Base-by-base conservation (phyloP, 768 basidiomycete genomes). In the Gloeostereum incarnatum region DNA sequence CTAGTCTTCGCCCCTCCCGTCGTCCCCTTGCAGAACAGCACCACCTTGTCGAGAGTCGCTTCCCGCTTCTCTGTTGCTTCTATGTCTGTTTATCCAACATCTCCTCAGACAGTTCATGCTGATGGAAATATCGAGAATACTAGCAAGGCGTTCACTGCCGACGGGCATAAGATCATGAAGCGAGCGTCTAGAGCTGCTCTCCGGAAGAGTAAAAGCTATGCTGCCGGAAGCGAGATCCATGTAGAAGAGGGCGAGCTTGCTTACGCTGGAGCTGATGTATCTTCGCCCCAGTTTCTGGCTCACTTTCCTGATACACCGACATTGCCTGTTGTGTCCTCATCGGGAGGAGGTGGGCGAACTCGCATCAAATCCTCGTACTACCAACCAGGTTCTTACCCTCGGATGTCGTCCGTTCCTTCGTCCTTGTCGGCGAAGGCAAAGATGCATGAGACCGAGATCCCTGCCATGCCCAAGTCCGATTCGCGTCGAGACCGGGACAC, bases 331-430 rank as follows among this genome's bases (percentile, higher is more conserved):
- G 40, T 42, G 16, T n/a, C n/a, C n/a, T n/a, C n/a, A n/a, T n/a
- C n/a, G n/a, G n/a, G n/a, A n/a, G n/a, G n/a, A n/a, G 73, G 71
- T 40, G 76, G 81, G 26, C 75, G 82, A 25, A 72, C 70, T 33
- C 72, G 71, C 24, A 77, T 84, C 46, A 80, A 82, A 53, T 81
- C 81, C 6, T 69, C 79, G 5, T 81, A 85, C 49, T 76, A 73
- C 41, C 68, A 71, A 6, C 65, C 71, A 3, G 66, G 73, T 5
- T 55, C 64, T 26, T 70, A 75, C 56, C 68, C 71, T 49, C 75
- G 75, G 29, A 61, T 63, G 19, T 80, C 79, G 10, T 60, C 63
- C 14, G 56, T 68, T 30, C 61, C 66, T 22, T 45, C 60, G 17
- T 51, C 61, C 16, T 46, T 48, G 31, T 52, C 56, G 20, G 41